Percentiles rank a stretch among this genome's conserved stretches.
Evolutionary conservation across 2,329 filamentous ascomycete genomes (phyloP).

Genomic region (Tolypocladium tropicale): DNA sequence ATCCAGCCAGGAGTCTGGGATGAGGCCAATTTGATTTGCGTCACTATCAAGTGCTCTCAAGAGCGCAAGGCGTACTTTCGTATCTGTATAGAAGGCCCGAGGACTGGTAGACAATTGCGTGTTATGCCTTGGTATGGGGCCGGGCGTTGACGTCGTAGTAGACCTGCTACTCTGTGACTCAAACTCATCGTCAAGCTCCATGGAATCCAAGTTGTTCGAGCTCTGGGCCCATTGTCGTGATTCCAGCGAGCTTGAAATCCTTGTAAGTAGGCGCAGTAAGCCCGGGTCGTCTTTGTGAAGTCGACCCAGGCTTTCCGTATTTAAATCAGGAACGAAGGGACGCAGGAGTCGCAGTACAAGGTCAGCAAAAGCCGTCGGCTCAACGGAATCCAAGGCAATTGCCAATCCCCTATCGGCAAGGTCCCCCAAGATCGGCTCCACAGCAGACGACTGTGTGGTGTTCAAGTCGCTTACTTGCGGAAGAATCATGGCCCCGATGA

Average conservation of each 20-base stretch:
- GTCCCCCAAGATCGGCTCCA: conserved; percentile 31
- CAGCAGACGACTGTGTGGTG: conserved; percentile 35
- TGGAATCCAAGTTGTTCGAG: conserved; percentile 36
- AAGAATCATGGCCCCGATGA: conserved; percentile 34
- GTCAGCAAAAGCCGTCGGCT: conserved; percentile 35
- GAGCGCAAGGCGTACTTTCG: conserved; percentile 33
- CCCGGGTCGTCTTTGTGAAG: conserved; percentile 27
- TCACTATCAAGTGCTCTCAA: conserved; percentile 33
- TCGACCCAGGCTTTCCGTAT: conserved; percentile 22
- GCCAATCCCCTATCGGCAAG: conserved; percentile 30
- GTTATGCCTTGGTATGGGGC: conserved; percentile 36
- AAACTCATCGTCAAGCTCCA: conserved; percentile 60
- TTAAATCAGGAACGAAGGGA: conserved; percentile 35
- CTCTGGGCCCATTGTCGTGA: conserved; percentile 10
- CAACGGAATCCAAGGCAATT: conserved; percentile 30
- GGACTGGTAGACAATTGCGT: conserved; percentile 29
- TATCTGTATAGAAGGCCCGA: conserved; percentile 37
- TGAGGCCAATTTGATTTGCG: conserved; percentile 32
- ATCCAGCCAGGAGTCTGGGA: conserved; percentile 41
- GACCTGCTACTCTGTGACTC: conserved; percentile 46
- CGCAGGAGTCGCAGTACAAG: conserved; percentile 34
- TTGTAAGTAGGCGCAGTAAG: conserved; percentile 32
- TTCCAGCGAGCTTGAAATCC: conserved; percentile 21
- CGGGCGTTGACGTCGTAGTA: conserved; percentile 22
- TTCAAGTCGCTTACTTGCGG: conserved; percentile 37